Evolutionary conservation across 2,329 filamentous ascomycete species (phyloP).

Genomic region (Beauveria bassiana): DNA sequence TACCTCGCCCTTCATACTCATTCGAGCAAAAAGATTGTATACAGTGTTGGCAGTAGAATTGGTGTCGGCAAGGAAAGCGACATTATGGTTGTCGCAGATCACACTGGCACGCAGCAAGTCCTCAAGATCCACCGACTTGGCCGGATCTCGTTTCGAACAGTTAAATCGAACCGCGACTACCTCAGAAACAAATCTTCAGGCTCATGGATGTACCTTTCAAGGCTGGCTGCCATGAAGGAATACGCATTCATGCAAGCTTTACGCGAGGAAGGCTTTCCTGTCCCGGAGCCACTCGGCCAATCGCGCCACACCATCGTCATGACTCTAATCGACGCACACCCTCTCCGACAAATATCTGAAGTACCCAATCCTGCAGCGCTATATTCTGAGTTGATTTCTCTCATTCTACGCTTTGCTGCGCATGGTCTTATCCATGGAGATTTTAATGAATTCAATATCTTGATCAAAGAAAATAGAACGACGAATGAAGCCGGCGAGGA

Average conservation of each 20-base stretch:
- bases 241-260: slow-evolving; percentile 90
- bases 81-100: slow-evolving; percentile 85
- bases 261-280: slow-evolving; percentile 74
- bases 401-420: slow-evolving; percentile 76
- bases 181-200: slow-evolving; percentile 70
- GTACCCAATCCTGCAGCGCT: slow-evolving; percentile 78
- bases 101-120: slow-evolving; percentile 68
- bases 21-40: slow-evolving; percentile 69
- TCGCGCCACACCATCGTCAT: slow-evolving; percentile 95
- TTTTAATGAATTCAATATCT: slow-evolving; percentile 98
- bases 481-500: slow-evolving; percentile 33
- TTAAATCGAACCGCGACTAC: slow-evolving; percentile 95
- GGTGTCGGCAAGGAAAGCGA: slow-evolving; percentile 97
- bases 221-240: slow-evolving; percentile 88
- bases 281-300: slow-evolving; percentile 81
- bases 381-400: slow-evolving; percentile 82
- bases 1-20: slow-evolving; percentile 94
- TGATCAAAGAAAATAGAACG: slow-evolving; percentile 67
- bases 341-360: slow-evolving; percentile 76
- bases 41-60: slow-evolving; percentile 89
- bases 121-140: slow-evolving; percentile 95
- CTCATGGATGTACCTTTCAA: slow-evolving; percentile 97
- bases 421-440: slow-evolving; percentile 94
- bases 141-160: slow-evolving; percentile 91
- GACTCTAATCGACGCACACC: slow-evolving; percentile 86